Base-by-base conservation (phyloP, 306 rosid genomes). In the Pyrus betulifolia region DNA sequence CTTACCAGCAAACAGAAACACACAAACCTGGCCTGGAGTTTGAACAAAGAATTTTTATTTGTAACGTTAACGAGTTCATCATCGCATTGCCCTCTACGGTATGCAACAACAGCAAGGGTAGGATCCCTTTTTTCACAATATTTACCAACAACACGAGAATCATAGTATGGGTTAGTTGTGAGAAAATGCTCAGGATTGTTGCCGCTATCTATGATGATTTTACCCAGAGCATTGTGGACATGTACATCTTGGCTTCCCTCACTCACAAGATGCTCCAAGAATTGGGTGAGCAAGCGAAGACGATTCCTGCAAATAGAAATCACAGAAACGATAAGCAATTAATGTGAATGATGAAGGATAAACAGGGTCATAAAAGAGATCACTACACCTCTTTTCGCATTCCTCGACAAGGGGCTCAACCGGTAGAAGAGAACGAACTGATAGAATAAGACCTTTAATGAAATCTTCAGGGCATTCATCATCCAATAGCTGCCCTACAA, bases 221-320 rank as follows among this genome's bases (percentile, higher is more conserved):
- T 96, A 80, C 98, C 99, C 89, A 96, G 82, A 49, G 99, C 99
- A 76, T 96, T 96, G 61, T 96, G 99, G 75, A 96, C 98, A 86
- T 92, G 99, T 66, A 92, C 97, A 79, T 96, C 99, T 84, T 92
- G 99, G 91, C 99, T 96, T 85, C 99, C 99, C 80, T 96, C 99
- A 38, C 97, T 91, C 87, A 92, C 99, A 27, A 96, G 96, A 92
- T 96, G 98, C 87, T 96, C 99, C 86, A 96, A 84, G 83, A 96
- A 96, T 79, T 96, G 98, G 40, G 93, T 88, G 71, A 96, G 99
- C 78, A 96, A 76, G 52, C 97, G 91, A 82, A 96, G 95, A 38
- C 98, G 97, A 70, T 96, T 96, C 88, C 99, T 96, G 88, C 44
- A 79, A 25, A 80, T 82, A 76, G 74, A 57, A 74, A 72, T 46